Base-by-base conservation (phyloP, 2,329 filamentous ascomycete genomes). In the Colletotrichum incanum region DNA sequence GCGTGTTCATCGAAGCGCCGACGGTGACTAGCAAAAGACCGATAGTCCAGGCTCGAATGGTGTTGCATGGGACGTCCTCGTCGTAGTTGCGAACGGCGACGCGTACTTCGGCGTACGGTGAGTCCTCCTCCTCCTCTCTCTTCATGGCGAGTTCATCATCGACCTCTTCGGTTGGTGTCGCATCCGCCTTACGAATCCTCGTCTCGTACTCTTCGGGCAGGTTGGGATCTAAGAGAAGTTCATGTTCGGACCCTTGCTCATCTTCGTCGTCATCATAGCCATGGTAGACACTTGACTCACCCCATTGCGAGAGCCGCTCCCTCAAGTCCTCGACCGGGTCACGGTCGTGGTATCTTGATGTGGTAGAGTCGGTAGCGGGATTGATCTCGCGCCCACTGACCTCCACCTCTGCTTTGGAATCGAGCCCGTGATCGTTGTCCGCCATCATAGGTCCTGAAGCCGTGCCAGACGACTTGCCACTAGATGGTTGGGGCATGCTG, bases 21-120 rank as follows among this genome's bases (percentile, higher is more conserved):
- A 90, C 60, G 1, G 89, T 81, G 14, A 90, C 88, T 34, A 92
- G 84, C 5, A 81, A 74, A 63, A 92, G 75, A 4, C 91, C 91
- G 72, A 93, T 91, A 1, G 84, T 85, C 91, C 91, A 93, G 23
- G 90, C 90, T 52, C 91, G 86, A 39, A 92, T 82, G 0, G 91
- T 93, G 78, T 91, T 92, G 81, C 89, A 91, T 1, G 91, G 91
- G 34, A 92, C 78, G 58, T 91, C 87, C 75, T 92, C 88, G 78
- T 93, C 91, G 75, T 88, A 89, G 78, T 92, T 92, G 64, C 85
- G 84, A 3, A 92, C 90, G 9, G 91, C 90, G 43, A 91, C 90
- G 58, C 89, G 85, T 60, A 92, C 90, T 79, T 93, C 91, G 37
- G 90, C 87, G 76, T 93, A 93, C 0, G 91, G 91, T 2, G 91